phyloP scores from a whole-genome alignment of 371 early-diverging fungal species.

The Blakeslea trispora region DNA sequence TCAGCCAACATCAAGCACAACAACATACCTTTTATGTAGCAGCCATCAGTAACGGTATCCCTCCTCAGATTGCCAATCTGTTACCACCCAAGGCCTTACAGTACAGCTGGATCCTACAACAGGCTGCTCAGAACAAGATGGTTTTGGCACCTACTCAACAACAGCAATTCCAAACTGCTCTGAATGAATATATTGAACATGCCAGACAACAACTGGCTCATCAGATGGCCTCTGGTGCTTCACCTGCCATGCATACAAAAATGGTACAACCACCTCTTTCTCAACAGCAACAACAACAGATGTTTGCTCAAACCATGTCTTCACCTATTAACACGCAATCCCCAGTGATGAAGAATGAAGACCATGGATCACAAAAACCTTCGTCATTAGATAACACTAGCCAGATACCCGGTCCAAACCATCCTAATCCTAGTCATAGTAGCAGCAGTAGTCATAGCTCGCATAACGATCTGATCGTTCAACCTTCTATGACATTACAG shows the following conservation, averaged over 20 bases:
- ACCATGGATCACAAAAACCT: constrained; percentile 8
- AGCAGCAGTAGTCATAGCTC: too few relatives aligned
- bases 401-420: constrained; percentile 9
- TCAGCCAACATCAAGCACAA: constrained; percentile 30
- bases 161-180: constrained; percentile 26
- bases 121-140: constrained; percentile 33
- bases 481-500: constrained; percentile 13
- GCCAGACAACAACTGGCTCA: constrained; percentile 23
- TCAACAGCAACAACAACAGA: constrained; percentile 9
- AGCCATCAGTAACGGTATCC: constrained; percentile 35
- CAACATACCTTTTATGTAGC: constrained; percentile 32
- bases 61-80: constrained; percentile 34
- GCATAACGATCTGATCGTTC: constrained; percentile 11
- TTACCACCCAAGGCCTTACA: constrained; percentile 39
- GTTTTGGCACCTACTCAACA: constrained; percentile 23
- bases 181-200: constrained; percentile 28
- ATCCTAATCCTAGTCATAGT: constrained; percentile 7
- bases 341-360: constrained; percentile 18
- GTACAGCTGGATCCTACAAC: constrained; percentile 35
- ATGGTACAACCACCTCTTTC: too few relatives aligned
- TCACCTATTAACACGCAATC: too few relatives aligned
- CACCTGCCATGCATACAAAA: too few relatives aligned
- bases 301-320: too few relatives aligned
- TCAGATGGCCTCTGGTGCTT: constrained; percentile 1
- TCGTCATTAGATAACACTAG: constrained; percentile 3